phyloP scores from a whole-genome alignment of 2,329 filamentous ascomycete species.

The Aspergillaceae sp. region DNA sequence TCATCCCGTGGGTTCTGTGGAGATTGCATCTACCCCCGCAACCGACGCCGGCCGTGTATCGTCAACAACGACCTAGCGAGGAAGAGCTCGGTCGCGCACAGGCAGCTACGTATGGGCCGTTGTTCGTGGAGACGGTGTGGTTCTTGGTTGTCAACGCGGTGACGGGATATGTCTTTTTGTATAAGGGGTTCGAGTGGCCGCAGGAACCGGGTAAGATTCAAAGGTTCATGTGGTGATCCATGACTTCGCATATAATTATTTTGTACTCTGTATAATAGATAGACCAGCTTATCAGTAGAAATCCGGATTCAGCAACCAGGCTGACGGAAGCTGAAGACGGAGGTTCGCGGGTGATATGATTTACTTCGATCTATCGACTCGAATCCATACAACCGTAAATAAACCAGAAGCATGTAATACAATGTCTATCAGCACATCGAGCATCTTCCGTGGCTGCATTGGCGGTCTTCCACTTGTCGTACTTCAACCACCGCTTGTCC shows the following conservation, averaged over 20 bases:
- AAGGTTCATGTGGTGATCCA: conserved; percentile 59
- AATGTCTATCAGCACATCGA: no score
- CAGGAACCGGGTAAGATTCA: conserved; percentile 38
- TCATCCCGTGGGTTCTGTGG: conserved; percentile 92
- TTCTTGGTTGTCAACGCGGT: conserved; percentile 38
- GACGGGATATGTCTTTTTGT: conserved; percentile 22
- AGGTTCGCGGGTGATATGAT: no score
- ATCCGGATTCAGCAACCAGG: no score
- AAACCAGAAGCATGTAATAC: no score
- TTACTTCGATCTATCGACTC: no score
- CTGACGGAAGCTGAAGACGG: no score
- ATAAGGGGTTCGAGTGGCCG: conserved; percentile 17
- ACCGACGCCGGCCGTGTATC: conserved; percentile 25
- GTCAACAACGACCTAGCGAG: conserved; percentile 15
- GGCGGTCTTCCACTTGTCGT: conserved; percentile 37
- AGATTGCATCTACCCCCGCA: conserved; percentile 61
- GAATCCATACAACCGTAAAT: no score
- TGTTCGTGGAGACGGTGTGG: conserved; percentile 50
- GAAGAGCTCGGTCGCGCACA: conserved; percentile 19
- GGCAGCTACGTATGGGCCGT: conserved; percentile 18
- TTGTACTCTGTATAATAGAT: conserved; percentile 21
- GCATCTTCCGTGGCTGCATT: not conserved
- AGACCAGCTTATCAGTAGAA: no score
- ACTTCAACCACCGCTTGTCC: not conserved
- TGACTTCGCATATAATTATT: conserved; percentile 39